These are phyloP conservation scores for Biscogniauxia mediterranea DNA, from an alignment of 2,329 filamentous ascomycete species.

Conservation along the genomic window DNA sequence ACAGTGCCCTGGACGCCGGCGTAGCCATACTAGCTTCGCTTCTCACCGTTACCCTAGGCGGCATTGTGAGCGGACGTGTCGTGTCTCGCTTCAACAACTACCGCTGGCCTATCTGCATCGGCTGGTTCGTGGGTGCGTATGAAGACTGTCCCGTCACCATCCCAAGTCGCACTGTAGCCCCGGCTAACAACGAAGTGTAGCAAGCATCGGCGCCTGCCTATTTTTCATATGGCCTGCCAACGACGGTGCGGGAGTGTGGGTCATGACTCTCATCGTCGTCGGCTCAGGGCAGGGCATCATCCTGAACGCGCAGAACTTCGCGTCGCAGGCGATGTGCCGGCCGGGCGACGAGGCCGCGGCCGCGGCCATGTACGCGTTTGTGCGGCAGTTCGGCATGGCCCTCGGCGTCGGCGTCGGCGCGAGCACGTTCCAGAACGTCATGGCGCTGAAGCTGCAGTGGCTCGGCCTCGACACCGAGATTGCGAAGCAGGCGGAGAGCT, in stretches of 20 bases:
- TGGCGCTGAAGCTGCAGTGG: conserved; percentile 33
- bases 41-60: conserved; percentile 30
- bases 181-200: not conserved
- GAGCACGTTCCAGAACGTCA: conserved; percentile 42
- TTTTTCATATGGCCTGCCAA: conserved; percentile 21
- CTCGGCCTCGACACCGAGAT: conserved; percentile 32
- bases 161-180: not conserved
- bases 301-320: conserved; percentile 40
- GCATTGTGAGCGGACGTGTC: conserved; percentile 27
- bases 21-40: conserved; percentile 34
- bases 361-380: conserved; percentile 41
- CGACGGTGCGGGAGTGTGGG: conserved; percentile 33
- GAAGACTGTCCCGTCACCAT: not conserved
- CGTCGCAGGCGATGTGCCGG: conserved; percentile 38
- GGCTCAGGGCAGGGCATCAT: conserved; percentile 38
- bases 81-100: conserved; percentile 34
- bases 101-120: conserved; percentile 38
- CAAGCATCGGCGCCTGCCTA: conserved; percentile 13
- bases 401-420: conserved; percentile 42
- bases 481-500: conserved; percentile 26
- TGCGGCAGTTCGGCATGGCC: conserved; percentile 40
- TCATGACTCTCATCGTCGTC: conserved; percentile 34
- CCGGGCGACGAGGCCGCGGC: conserved; percentile 38
- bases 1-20: conserved; percentile 33
- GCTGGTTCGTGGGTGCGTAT: conserved; percentile 29